Base-by-base conservation (phyloP, 805 yeast genomes). In the Saturnispora hagleri region DNA sequence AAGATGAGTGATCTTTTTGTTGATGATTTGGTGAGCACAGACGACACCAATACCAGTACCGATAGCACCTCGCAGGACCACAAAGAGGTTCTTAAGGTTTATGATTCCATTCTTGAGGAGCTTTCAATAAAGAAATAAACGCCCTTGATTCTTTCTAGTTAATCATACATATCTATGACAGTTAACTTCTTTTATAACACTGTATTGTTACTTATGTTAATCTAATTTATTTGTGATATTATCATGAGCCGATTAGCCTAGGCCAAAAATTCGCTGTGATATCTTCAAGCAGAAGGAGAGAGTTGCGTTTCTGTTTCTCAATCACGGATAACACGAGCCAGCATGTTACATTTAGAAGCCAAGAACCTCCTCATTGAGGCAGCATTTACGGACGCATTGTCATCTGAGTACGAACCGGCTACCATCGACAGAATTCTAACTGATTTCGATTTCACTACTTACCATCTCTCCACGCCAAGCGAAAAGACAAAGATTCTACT, bases 371-470 rank as follows among this genome's bases (percentile, higher is more conserved):
- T 95, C 60, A 75, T 93, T 58, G 82, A 88, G 64, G 84, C 87
- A 58, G 82, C 96, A 1, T 75, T 93, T 57, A 76, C 81, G 34
- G 95, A 86, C 64, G 79, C 89, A 48, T 70, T 86, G 50, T 66
- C 72, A 24, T 69, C 73, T 26, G 82, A 73, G 22, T 71, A 70
- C 47, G 70, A 67, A 26, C 75, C 79, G 3, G 66, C 76, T 47
- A 70, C 80, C 5, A 73, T 89, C 56, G 97, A 93, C 69, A 80
- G 97, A 67, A 82, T 91, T 55, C 80, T 93, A 56, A 84, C 95
- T 40, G 99, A 93, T 72, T 93, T 93, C 61, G 99, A 93, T 69
- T 89, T 89, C 71, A 95, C 97, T 47, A 86, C 93, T 31, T 90
- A 86, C 69, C 98, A 91, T 68, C 74, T 93, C 55, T 84, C 96